A percentile compares a stretch with the other conserved stretches of the same genome.
Conservation (phyloP, 2,329 filamentous ascomycete species). For the Zymoseptoria passerinii region DNA sequence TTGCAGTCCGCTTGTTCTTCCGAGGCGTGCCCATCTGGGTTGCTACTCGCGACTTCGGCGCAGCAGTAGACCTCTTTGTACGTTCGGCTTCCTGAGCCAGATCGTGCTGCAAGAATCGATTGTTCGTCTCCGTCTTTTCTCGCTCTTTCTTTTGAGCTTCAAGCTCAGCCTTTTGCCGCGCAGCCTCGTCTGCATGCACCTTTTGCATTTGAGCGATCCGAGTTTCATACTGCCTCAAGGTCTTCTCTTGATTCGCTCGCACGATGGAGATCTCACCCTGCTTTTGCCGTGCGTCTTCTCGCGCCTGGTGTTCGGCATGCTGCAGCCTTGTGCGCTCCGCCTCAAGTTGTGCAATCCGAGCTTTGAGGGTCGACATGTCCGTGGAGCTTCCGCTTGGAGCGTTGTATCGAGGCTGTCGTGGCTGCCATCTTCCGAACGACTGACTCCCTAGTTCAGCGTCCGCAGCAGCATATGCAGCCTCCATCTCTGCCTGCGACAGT, state of each 20-base stretch:
- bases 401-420: slow-evolving; percentile 2
- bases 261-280: slow-evolving; percentile 67
- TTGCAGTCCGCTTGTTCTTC: slow-evolving; percentile 18
- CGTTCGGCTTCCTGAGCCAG: slow-evolving; percentile 53
- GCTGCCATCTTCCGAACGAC: slow-evolving; percentile 16
- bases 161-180: slow-evolving; percentile 55
- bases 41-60: slow-evolving; percentile 5
- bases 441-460: slow-evolving; percentile 27
- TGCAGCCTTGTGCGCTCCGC: slow-evolving; percentile 34
- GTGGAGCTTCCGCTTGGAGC: slow-evolving; percentile 5
- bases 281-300: slow-evolving; percentile 50
- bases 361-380: slow-evolving; percentile 31
- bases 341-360: slow-evolving; percentile 40
- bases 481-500: slow-evolving; percentile 1
- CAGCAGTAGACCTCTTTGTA: slow-evolving; percentile 38
- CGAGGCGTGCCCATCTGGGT: slow-evolving; percentile 22
- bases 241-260: slow-evolving; percentile 59
- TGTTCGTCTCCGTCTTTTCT: slow-evolving; percentile 58
- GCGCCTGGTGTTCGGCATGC: slow-evolving; percentile 34
- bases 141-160: slow-evolving; percentile 58
- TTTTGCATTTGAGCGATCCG: slow-evolving; percentile 55
- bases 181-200: slow-evolving; percentile 54
- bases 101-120: slow-evolving; percentile 66
- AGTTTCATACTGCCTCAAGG: slow-evolving; percentile 53
- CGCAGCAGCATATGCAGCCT: slow-evolving; percentile 23